Evolutionary conservation across 208 protist genomes (phyloP).

Genomic region (Borovskyia barvae): DNA sequence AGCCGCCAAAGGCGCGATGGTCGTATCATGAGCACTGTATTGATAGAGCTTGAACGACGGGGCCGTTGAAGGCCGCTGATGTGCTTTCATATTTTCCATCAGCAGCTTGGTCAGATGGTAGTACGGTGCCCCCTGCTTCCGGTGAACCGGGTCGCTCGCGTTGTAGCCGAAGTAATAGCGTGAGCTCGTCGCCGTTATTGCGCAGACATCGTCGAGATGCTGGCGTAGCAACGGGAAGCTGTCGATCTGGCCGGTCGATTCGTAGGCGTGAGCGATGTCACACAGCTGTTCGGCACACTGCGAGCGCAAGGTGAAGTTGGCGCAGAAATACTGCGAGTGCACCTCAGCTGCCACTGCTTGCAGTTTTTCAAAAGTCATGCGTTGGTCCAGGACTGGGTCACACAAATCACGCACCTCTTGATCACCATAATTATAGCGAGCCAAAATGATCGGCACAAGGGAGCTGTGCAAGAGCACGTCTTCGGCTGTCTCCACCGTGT

Average conservation of each 20-base stretch:
- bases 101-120: conserved; percentile 46
- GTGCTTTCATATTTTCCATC: conserved; percentile 35
- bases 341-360: conserved; percentile 30
- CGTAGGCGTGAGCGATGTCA: conserved; percentile 55
- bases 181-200: conserved; percentile 22
- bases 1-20: conserved; percentile 43
- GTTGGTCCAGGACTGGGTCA: conserved; percentile 23
- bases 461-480: conserved; percentile 31
- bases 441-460: conserved; percentile 17
- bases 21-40: conserved; percentile 79
- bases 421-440: conserved; percentile 21
- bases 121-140: conserved; percentile 48
- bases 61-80: conserved; percentile 18
- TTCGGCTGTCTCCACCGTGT: conserved; percentile 28
- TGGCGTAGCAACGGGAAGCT: conserved; percentile 19
- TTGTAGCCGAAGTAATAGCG: conserved; percentile 47
- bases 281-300: conserved; percentile 44
- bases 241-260: conserved; percentile 29
- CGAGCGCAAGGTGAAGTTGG: conserved; percentile 21
- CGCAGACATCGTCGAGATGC: conserved; percentile 36
- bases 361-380: conserved; percentile 26
- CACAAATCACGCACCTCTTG: conserved; percentile 13
- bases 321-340: conserved; percentile 36
- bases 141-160: conserved; percentile 28
- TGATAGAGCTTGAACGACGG: conserved; percentile 49